Evolutionary conservation across 306 rosid species (phyloP).

Genomic region (Cajanus cajan): DNA sequence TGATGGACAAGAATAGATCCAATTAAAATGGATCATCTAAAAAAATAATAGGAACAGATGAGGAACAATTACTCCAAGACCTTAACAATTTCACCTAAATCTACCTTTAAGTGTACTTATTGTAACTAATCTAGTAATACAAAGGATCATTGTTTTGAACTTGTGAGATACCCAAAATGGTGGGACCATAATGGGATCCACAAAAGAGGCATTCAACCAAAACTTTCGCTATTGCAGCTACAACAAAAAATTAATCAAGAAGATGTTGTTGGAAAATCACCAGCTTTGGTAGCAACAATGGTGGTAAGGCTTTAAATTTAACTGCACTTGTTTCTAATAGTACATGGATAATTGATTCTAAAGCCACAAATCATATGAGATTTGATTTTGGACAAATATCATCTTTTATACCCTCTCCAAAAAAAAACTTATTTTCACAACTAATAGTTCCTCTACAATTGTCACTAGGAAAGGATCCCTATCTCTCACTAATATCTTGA

Average conservation of each 20-base stretch:
- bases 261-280: not conserved
- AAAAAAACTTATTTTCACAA: too few relatives aligned
- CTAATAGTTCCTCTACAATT: too few relatives aligned
- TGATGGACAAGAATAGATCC: not conserved
- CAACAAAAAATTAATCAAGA: not conserved
- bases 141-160: constrained; percentile 3
- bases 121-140: not conserved
- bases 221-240: not conserved
- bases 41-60: too few relatives aligned
- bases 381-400: too few relatives aligned
- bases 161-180: constrained; percentile 16
- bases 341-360: too few relatives aligned
- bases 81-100: not conserved
- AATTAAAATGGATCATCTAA: too few relatives aligned
- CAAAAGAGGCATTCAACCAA: not conserved
- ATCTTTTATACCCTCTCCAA: too few relatives aligned
- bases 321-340: too few relatives aligned
- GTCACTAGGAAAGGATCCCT: too few relatives aligned
- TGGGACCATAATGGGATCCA: constrained; percentile 27
- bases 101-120: not conserved
- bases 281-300: not conserved
- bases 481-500: too few relatives aligned
- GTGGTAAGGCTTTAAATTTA: too few relatives aligned
- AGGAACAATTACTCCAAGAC: not conserved
- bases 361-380: too few relatives aligned